These are phyloP conservation scores for Chenopodium album DNA, from an alignment of 148 eudicot species.

Conservation along the genomic window DNA sequence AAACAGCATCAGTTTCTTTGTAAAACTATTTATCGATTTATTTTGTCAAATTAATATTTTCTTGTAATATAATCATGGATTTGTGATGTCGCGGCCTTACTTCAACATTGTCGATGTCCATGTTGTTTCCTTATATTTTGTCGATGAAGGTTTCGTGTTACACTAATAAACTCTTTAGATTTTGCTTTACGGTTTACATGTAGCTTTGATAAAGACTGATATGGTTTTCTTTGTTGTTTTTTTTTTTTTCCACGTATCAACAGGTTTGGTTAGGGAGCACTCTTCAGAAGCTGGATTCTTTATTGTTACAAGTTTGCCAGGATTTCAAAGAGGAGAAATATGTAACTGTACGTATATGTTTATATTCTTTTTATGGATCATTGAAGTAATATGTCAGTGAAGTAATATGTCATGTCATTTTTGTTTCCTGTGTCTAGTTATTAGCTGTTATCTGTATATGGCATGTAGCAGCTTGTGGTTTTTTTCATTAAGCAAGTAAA, in stretches of 20 bases:
- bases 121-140: background rate
- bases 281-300: conserved; percentile 91
- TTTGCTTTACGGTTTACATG: background rate
- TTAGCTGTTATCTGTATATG: background rate
- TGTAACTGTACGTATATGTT: conserved; percentile 58
- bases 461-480: conserved; percentile 18
- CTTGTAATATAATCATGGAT: background rate
- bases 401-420: conserved; percentile 6
- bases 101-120: background rate
- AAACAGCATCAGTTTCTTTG: background rate
- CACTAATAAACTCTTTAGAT: background rate
- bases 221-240: conserved; percentile 1
- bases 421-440: conserved; percentile 9
- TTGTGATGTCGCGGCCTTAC: background rate
- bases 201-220: conserved; percentile 1
- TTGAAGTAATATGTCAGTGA: background rate
- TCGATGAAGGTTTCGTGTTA: background rate
- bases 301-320: conserved; percentile 83
- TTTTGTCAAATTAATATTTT: too few species aligned
- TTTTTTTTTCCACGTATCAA: conserved; percentile 8
- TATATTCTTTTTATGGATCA: background rate
- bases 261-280: conserved; percentile 94
- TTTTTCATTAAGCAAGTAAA: background rate
- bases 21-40: too few species aligned
- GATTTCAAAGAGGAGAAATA: conserved; percentile 75